Evolutionary conservation across 495 filamentous ascomycete genomes (phyloP).

Genomic region (Podospora sp.): DNA sequence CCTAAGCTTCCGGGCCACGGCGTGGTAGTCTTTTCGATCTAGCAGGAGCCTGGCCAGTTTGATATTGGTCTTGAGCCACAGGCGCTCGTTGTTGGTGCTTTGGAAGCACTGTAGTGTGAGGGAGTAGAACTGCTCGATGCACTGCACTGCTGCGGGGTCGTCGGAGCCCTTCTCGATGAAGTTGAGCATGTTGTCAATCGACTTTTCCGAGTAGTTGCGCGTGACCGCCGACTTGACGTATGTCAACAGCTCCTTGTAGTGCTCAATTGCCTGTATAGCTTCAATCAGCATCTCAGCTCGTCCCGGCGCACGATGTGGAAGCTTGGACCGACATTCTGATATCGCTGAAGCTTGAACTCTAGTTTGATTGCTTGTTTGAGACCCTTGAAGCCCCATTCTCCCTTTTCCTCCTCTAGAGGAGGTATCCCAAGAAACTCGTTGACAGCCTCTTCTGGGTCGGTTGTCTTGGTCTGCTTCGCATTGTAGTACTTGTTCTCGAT

Average conservation of each 20-base stretch:
- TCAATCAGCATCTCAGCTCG: neutral
- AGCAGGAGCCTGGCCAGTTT: conserved; percentile 91
- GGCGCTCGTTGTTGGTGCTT: conserved; percentile 93
- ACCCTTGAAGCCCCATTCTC: conserved; percentile 98
- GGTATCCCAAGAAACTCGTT: conserved; percentile 89
- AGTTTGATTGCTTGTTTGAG: conserved; percentile 97
- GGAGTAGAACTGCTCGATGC: conserved; percentile 96
- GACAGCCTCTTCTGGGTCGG: conserved; percentile 84
- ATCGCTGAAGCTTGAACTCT: conserved; percentile 84
- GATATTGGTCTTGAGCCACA: conserved; percentile 98
- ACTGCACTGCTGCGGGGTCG: conserved; percentile 70
- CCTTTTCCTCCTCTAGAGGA: conserved; percentile 80
- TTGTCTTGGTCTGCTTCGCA: conserved; percentile 92
- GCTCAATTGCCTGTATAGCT: conserved; percentile 76
- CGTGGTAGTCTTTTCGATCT: conserved; percentile 83
- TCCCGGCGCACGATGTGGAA: neutral
- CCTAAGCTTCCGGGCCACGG: conserved; percentile 79
- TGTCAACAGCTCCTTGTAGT: conserved; percentile 92
- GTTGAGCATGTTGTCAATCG: conserved; percentile 99
- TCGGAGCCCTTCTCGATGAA: conserved; percentile 94
- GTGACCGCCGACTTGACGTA: conserved; percentile 98
- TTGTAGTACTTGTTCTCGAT: conserved; percentile 99
- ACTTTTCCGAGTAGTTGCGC: conserved; percentile 98
- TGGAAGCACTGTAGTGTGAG: conserved; percentile 91
- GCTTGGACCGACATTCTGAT: conserved; percentile 65